Percentiles rank a stretch among this genome's conserved stretches.
phyloP scores from a whole-genome alignment of 176 grass and related monocot genomes.

The Eremochloa ophiuroides region DNA sequence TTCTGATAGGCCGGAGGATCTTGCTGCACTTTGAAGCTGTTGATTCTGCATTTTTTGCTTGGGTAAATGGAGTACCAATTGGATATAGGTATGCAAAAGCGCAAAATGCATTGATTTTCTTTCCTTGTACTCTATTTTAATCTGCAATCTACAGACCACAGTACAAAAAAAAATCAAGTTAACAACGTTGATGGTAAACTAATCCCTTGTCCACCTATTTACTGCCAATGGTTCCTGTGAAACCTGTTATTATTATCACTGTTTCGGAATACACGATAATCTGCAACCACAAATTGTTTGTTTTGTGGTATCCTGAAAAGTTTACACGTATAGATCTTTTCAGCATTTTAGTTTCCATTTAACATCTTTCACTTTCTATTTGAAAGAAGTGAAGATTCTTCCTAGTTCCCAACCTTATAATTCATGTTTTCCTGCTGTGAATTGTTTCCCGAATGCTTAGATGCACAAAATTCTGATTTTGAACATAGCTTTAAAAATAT shows the following conservation, averaged over 20 bases:
- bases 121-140: not conserved
- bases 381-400: not conserved
- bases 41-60: constrained; percentile 93
- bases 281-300: not conserved
- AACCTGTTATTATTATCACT: not conserved
- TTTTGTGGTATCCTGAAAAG: not conserved
- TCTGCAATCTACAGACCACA: not conserved
- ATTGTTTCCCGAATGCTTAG: not conserved
- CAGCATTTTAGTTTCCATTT: not conserved
- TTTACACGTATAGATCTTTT: not conserved
- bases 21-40: constrained; percentile 95
- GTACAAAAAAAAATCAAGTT: not conserved
- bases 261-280: not conserved
- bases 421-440: not conserved
- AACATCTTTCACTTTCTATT: not conserved
- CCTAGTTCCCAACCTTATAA: not conserved
- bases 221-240: not conserved
- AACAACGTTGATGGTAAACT: not conserved
- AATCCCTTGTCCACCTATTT: constrained; percentile 10
- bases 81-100: constrained; percentile 71
- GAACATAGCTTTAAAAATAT: not conserved
- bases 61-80: constrained; percentile 79
- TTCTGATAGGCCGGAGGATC: constrained; percentile 75
- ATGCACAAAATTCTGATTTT: not conserved
- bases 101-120: not conserved